Conservation (phyloP, 1,284 basidiomycete species). For the Vanrija pseudolonga region DNA sequence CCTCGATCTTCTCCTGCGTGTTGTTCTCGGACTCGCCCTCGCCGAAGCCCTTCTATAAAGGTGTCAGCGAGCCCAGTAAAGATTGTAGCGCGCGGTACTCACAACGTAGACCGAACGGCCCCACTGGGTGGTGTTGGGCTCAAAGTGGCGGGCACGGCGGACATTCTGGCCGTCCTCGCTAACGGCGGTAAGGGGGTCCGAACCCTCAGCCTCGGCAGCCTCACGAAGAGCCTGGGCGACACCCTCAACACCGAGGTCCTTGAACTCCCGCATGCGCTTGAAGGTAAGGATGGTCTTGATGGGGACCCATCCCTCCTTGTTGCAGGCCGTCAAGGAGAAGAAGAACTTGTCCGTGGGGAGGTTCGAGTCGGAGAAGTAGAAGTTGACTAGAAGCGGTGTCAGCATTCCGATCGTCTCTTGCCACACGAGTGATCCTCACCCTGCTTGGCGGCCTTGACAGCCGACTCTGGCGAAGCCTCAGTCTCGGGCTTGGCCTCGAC, state of each 20-base stretch:
- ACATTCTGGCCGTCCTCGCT: conserved; percentile 65
- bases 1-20: conserved; percentile 71
- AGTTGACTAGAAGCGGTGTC: conserved; percentile 67
- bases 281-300: conserved; percentile 85
- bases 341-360: conserved; percentile 98
- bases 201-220: conserved; percentile 38
- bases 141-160: conserved; percentile 65
- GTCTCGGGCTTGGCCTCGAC: conserved; percentile 34
- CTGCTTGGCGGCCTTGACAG: conserved; percentile 36
- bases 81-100: conserved; percentile 42
- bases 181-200: conserved; percentile 68
- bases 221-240: conserved; percentile 63
- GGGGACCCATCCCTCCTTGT: conserved; percentile 84
- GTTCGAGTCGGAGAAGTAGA: conserved; percentile 96
- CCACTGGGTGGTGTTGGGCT: conserved; percentile 62
- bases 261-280: conserved; percentile 87
- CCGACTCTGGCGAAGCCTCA: conserved; percentile 4
- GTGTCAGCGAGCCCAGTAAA: background rate
- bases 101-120: conserved; percentile 80
- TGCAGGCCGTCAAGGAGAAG: conserved; percentile 76
- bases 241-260: conserved; percentile 60
- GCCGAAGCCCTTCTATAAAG: conserved; percentile 80
- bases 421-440: conserved; percentile 22
- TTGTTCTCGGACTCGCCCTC: conserved; percentile 58
- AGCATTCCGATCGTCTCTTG: background rate